These are phyloP conservation scores for Trichopus zeylanicus DNA, from an alignment of 116 monocot species.

Conservation along the genomic window DNA sequence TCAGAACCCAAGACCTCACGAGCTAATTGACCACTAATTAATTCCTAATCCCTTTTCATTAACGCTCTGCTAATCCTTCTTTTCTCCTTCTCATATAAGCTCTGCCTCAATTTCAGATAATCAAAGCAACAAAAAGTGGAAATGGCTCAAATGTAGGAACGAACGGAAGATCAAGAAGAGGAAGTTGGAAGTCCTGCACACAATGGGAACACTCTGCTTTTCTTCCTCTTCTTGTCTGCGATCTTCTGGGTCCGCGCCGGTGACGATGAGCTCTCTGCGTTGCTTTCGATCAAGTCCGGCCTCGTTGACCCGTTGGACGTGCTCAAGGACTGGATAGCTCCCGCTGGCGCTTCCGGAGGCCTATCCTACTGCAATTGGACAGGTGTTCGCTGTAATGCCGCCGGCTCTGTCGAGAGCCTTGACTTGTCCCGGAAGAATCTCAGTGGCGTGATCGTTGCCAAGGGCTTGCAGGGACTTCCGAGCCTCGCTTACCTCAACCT, in stretches of 20 bases:
- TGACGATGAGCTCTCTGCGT: slow-evolving; percentile 28
- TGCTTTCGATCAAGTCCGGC: slow-evolving; percentile 52
- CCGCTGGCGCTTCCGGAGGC: too few relatives aligned
- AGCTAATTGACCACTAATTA: slow-evolving; percentile 1
- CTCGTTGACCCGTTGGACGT: slow-evolving; percentile 42
- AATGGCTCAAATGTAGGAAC: not conserved
- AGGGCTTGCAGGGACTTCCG: slow-evolving; percentile 16
- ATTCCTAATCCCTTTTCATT: not conserved
- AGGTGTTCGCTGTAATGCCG: slow-evolving; percentile 47
- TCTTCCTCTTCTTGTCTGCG: slow-evolving; percentile 5
- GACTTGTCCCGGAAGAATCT: slow-evolving; percentile 60
- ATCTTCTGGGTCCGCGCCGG: slow-evolving; percentile 4
- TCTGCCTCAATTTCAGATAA: slow-evolving; percentile 2
- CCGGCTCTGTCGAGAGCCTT: slow-evolving; percentile 38
- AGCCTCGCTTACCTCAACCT: slow-evolving; percentile 40
- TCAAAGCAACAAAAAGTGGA: slow-evolving; percentile 5
- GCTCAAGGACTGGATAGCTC: slow-evolving; percentile 41
- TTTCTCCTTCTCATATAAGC: slow-evolving; percentile 8
- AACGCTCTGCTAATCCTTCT: slow-evolving; percentile 8
- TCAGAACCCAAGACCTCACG: slow-evolving; percentile 34
- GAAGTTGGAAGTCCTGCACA: too few relatives aligned
- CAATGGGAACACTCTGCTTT: not conserved
- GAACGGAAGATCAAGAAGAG: slow-evolving; percentile 10
- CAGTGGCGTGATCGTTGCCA: slow-evolving; percentile 33
- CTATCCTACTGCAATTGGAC: slow-evolving; percentile 52